Evolutionary conservation across 2,329 filamentous ascomycete species (phyloP), one percentile per base, ranked within the genome.

Genomic region (Pseudomassariella vexata): DNA sequence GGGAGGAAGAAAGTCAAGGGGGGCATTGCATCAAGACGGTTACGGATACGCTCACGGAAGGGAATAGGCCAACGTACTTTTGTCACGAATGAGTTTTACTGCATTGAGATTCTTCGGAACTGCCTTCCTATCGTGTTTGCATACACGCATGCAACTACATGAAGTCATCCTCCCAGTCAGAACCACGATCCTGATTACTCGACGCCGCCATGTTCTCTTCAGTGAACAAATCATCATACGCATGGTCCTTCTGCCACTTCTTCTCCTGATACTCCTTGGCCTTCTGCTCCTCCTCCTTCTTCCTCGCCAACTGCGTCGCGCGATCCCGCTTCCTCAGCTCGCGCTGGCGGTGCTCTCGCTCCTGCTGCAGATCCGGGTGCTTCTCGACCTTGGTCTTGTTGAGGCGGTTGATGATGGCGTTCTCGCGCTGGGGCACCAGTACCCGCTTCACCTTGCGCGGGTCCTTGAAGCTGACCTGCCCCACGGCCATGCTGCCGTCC

Each of bases 201-300:
- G 79, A 78, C 15, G 59, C 63, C 25, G 78, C 78, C 65, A 94
- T 71, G 48, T 84, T 82, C 36, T 95, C 85, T 33, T 94, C 87
- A 5, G 75, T 78, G 58, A 95, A 88, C 33, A 95, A 61, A 28
- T 95, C 88, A 54, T 96, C 92, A 58, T 98, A 98, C 2, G 89
- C 90, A 62, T 98, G 90, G n/a, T 95, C 88, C 62, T 92, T 92
- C 60, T 94, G 86, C 72, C 80, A 94, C 59, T 94, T 94, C 62
- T 90, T 76, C 60, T 94, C 82, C 59, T 86, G 84, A 43, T 86
- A 74, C 65, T 95, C 86, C 58, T 87, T 82, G 30, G 79, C 75
- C 28, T 88, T 56, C 22, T 68, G 66, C 0, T 76, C 77, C 49
- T 92, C 85, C 56, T 89, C 82, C 55, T 88, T 88, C 60, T 76